A percentile compares a stretch with the other conserved stretches of the same genome.
phyloP scores from a whole-genome alignment of 2,329 filamentous ascomycete species.

The Epichloe festucae region DNA sequence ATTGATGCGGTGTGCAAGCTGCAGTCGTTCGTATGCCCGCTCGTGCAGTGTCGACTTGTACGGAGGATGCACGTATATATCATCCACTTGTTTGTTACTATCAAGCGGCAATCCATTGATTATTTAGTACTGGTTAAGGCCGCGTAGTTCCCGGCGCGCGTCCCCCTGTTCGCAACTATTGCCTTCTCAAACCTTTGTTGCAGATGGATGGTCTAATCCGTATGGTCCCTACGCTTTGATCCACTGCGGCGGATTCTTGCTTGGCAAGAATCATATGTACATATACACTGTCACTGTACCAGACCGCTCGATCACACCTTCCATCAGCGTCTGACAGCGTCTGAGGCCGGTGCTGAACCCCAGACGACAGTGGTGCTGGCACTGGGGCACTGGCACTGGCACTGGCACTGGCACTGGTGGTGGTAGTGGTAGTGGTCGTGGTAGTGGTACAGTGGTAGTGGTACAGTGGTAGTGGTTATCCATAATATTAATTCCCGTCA shows the following conservation, averaged over 20 bases:
- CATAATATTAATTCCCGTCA: no score
- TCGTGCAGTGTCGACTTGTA: no score
- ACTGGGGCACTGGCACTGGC: not conserved
- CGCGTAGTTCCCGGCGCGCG: not conserved
- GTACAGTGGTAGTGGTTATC: no score
- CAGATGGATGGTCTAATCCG: no score
- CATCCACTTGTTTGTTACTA: no score
- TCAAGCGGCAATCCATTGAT: no score
- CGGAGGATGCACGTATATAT: no score
- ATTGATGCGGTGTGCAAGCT: constrained; percentile 5
- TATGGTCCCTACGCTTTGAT: no score
- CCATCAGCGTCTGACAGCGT: not conserved
- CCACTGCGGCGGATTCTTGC: no score
- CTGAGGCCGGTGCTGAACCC: not conserved
- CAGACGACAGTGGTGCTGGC: not conserved
- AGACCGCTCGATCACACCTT: not conserved
- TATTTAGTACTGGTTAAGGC: no score
- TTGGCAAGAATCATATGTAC: no score
- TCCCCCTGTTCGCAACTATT: not conserved
- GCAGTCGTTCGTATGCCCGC: constrained; percentile 1
- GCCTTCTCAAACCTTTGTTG: not conserved
- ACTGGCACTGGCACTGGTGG: not conserved
- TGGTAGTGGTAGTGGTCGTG: not conserved
- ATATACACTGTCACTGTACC: no score
- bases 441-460: not conserved